Evolutionary conservation across 768 basidiomycete genomes (phyloP).

Genomic region (Trametes meyenii): DNA sequence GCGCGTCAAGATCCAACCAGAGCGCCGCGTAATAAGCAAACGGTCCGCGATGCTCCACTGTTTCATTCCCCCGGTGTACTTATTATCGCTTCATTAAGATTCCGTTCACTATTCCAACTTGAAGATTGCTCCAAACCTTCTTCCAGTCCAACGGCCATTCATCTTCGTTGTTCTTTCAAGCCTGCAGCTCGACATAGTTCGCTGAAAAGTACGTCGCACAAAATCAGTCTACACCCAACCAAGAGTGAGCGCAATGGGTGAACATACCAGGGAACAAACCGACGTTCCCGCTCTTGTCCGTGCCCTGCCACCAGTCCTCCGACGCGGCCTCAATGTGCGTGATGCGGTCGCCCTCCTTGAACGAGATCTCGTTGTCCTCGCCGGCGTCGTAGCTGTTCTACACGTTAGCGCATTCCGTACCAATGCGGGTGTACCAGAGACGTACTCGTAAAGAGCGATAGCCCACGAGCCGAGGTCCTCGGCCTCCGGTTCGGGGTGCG

Average conservation of each 20-base stretch:
- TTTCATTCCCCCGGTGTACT: too few relatives aligned
- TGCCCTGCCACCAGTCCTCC: conserved; percentile 92
- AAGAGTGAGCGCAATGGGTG: background rate
- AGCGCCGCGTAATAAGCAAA: too few relatives aligned
- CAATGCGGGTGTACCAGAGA: background rate
- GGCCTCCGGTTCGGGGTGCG: conserved; percentile 49
- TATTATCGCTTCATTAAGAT: too few relatives aligned
- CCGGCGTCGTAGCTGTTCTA: conserved; percentile 78
- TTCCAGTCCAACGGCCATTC: too few relatives aligned
- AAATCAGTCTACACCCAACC: conserved; percentile 15
- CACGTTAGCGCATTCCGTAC: conserved; percentile 5
- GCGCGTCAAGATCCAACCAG: too few relatives aligned
- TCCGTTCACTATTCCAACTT: too few relatives aligned
- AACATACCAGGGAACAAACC: conserved; percentile 79
- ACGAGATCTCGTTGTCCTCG: conserved; percentile 89
- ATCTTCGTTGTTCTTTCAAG: background rate
- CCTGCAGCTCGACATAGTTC: conserved; percentile 30
- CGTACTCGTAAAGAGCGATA: conserved; percentile 73
- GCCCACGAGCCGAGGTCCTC: conserved; percentile 62
- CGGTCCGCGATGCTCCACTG: too few relatives aligned
- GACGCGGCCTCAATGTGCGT: conserved; percentile 76
- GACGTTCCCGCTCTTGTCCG: conserved; percentile 51
- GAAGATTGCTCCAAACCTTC: too few relatives aligned
- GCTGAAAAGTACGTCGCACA: conserved; percentile 26
- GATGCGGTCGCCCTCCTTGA: conserved; percentile 83